Conservation (phyloP, 2,329 filamentous ascomycete species). For the Alternaria sp. region DNA sequence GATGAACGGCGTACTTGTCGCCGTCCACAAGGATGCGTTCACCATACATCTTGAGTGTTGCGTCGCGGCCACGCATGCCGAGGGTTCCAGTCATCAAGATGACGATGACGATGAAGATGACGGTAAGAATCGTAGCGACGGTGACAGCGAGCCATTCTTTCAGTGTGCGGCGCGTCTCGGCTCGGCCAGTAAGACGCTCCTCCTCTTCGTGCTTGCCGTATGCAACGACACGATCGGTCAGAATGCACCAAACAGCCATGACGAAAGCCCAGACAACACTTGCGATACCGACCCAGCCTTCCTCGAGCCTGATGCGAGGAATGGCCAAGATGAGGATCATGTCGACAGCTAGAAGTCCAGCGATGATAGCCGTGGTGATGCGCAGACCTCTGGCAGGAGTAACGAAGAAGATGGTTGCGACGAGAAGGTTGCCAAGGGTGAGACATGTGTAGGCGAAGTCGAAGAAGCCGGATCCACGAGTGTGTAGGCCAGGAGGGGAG, state of each 20-base stretch:
- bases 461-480: conserved; percentile 90
- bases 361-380: conserved; percentile 72
- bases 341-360: conserved; percentile 72
- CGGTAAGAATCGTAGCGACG: conserved; percentile 73
- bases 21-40: conserved; percentile 80
- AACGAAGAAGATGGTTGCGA: conserved; percentile 85
- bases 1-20: conserved; percentile 83
- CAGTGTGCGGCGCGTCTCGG: conserved; percentile 82
- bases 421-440: conserved; percentile 75
- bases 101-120: conserved; percentile 70
- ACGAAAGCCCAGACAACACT: conserved; percentile 84
- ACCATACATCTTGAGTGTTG: conserved; percentile 75
- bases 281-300: conserved; percentile 88
- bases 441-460: conserved; percentile 84
- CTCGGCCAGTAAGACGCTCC: conserved; percentile 85
- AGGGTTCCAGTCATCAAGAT: conserved; percentile 81
- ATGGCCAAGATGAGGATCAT: conserved; percentile 82
- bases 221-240: conserved; percentile 80
- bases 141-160: conserved; percentile 85
- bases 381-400: conserved; percentile 81
- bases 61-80: conserved; percentile 79
- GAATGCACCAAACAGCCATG: conserved; percentile 78
- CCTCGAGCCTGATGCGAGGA: conserved; percentile 76
- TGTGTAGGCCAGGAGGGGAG: conserved; percentile 84
- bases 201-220: conserved; percentile 96